phyloP scores from a whole-genome alignment of 2,329 filamentous ascomycete genomes.

The Leptographium lundbergii region DNA sequence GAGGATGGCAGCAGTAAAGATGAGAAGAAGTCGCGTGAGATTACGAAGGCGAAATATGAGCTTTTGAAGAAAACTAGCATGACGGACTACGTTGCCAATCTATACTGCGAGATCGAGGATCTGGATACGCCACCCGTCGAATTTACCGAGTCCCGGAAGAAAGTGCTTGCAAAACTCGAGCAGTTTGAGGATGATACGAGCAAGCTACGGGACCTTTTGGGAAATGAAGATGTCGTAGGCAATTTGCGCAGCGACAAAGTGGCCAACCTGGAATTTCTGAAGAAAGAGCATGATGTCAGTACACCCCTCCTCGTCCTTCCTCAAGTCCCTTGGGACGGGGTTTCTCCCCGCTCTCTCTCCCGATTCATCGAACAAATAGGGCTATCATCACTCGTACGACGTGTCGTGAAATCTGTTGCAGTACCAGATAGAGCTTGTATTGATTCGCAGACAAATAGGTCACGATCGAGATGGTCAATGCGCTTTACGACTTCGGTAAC shows the following conservation, averaged over 20 bases:
- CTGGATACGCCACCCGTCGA: conserved; percentile 68
- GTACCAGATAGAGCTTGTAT: background rate
- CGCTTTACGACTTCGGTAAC: conserved; percentile 88
- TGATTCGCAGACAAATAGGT: conserved; percentile 33
- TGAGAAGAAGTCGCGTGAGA: conserved; percentile 47
- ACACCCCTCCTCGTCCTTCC: background rate
- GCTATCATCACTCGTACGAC: too few species aligned
- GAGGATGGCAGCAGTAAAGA: conserved; percentile 44
- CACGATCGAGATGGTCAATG: conserved; percentile 89
- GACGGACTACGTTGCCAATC: conserved; percentile 89
- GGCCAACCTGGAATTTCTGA: conserved; percentile 94
- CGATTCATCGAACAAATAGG: too few species aligned
- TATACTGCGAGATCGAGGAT: conserved; percentile 82
- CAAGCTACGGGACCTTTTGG: conserved; percentile 78
- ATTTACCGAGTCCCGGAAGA: conserved; percentile 79
- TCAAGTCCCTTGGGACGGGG: too few species aligned
- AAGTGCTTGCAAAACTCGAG: conserved; percentile 72
- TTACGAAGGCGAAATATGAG: conserved; percentile 80
- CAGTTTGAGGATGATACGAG: conserved; percentile 76
- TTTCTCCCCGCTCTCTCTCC: background rate
- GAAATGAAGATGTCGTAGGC: conserved; percentile 78
- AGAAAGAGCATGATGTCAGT: conserved; percentile 84
- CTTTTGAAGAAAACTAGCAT: conserved; percentile 97
- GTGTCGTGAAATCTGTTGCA: background rate
- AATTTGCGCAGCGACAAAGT: conserved; percentile 94